Conservation (phyloP, 345 rosid genomes). For the Citrus sp. region DNA sequence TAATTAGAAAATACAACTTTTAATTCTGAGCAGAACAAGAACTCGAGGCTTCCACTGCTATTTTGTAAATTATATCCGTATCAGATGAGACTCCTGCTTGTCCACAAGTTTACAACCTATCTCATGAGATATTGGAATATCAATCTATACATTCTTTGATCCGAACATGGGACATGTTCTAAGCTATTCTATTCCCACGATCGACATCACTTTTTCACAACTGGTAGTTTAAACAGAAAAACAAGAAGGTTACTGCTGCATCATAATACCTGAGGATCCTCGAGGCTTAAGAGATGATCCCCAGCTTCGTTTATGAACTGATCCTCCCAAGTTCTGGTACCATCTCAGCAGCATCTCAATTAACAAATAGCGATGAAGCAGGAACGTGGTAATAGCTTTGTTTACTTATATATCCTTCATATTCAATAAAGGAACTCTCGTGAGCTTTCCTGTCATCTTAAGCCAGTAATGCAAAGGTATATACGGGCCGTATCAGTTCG, state of each 20-base stretch:
- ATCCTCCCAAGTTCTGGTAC: conserved; percentile 2
- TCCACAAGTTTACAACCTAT: background rate
- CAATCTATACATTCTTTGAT: conserved; percentile 40
- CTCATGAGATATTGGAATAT: conserved; percentile 15
- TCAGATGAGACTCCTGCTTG: conserved; percentile 9
- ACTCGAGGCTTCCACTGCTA: conserved; percentile 5
- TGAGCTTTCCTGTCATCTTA: conserved; percentile 2
- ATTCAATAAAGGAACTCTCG: background rate
- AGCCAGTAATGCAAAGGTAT: background rate
- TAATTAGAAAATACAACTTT: conserved; percentile 13
- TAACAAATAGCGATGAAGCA: background rate
- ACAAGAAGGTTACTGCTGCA: conserved; percentile 7
- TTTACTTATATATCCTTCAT: background rate
- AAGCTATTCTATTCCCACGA: conserved; percentile 7
- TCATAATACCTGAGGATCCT: conserved; percentile 1
- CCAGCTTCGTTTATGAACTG: conserved; percentile 9
- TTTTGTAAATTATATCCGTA: conserved; percentile 18
- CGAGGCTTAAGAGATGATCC: conserved; percentile 7
- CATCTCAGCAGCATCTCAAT: conserved; percentile 9
- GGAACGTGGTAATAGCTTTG: background rate
- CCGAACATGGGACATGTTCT: background rate
- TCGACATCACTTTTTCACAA: conserved; percentile 1
- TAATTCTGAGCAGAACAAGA: conserved; percentile 16
- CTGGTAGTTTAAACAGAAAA: conserved; percentile 1
- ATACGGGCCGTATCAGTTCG: background rate